Base-by-base conservation (phyloP, 495 filamentous ascomycete species). In the Astrocystis sublimbata region DNA sequence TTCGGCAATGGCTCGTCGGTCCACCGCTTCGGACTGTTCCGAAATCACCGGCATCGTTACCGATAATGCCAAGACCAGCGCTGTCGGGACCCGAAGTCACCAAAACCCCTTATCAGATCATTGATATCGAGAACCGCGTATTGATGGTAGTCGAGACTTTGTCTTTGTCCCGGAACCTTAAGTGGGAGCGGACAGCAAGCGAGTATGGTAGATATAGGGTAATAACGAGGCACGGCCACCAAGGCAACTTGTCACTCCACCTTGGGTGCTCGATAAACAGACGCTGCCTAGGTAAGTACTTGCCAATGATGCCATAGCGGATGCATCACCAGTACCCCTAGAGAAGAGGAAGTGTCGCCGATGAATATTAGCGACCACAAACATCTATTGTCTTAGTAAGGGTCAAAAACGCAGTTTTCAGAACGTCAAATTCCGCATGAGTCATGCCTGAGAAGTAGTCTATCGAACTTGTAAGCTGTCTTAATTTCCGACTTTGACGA, bases 271-370 rank as follows among this genome's bases (percentile, higher is more conserved):
- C n/a, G n/a, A n/a, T n/a, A 85, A 0, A 62, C 79, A 59, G 80
- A 89, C 63, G 92, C 60, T 92, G 4, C n/a, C n/a, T n/a, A n/a
- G n/a, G n/a, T n/a, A n/a, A n/a, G n/a, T n/a, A n/a, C 88, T 92
- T 71, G 82, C 91, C 6, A 92, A 92, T 78, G 90, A 88, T 2
- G 82, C 84, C 56, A 82, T 91, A n/a, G 51, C 61, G 13, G 60
- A 45, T 24, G 65, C 82, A 15, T 47, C 57, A 12, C 88, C 86
- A n/a, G n/a, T n/a, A n/a, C n/a, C n/a, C n/a, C n/a, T n/a, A n/a
- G n/a, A n/a, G n/a, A n/a, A n/a, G n/a, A n/a, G n/a, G n/a, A n/a
- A n/a, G n/a, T n/a, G n/a, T n/a, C n/a, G n/a, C n/a, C n/a, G n/a
- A n/a, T n/a, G n/a, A n/a, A n/a, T n/a, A n/a, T n/a, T n/a, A n/a